Evolutionary conservation across 257 asterid species (phyloP), one percentile per base, ranked within the genome.

Genomic region (Jaltomata sinuosa): DNA sequence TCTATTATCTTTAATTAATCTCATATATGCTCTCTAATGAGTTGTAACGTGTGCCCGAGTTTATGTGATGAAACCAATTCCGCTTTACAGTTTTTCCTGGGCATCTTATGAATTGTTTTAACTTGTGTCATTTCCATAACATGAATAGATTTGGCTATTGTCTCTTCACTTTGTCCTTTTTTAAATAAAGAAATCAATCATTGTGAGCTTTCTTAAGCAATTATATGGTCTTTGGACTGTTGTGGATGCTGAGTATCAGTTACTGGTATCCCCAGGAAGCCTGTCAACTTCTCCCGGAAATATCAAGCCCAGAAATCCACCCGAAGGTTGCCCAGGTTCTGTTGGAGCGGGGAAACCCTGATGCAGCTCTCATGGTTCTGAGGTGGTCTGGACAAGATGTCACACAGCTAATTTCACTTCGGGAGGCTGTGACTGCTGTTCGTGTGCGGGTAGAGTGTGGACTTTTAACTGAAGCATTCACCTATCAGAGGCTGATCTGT

Each of bases 361-460:
- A 97, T 91, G 97, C 93, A 50, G 98, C 98, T 74, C 95, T 94
- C 79, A 92, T 95, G 99, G 94, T 87, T 88, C 87, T 94, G 90
- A 92, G 98, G 89, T 95, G 93, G 93, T 97, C 99, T 53, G 97
- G 98, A 69, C 90, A 88, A 89, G 98, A 95, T 86, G 92, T 91
- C 84, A 85, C 90, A 81, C 84, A 90, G 74, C 84, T 89, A 87
- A 90, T 85, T 86, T 96, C 98, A 84, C 92, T 93, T 79, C 89
- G 85, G 84, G 99, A 93, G 90, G 97, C 99, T 86, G 91, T 93
- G 64, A 94, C 98, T 81, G 93, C 93, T 86, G 93, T 95, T 86
- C 92, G 98, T 65, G 94, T 94, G 78, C 91, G 92, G 81, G 91
- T 97, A 84, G 99, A 97, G 88, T 95, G 97, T 89, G 99, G 96